These are phyloP conservation scores for Venturia effusa DNA, from an alignment of 2,329 filamentous ascomycete species.

Conservation along the genomic window DNA sequence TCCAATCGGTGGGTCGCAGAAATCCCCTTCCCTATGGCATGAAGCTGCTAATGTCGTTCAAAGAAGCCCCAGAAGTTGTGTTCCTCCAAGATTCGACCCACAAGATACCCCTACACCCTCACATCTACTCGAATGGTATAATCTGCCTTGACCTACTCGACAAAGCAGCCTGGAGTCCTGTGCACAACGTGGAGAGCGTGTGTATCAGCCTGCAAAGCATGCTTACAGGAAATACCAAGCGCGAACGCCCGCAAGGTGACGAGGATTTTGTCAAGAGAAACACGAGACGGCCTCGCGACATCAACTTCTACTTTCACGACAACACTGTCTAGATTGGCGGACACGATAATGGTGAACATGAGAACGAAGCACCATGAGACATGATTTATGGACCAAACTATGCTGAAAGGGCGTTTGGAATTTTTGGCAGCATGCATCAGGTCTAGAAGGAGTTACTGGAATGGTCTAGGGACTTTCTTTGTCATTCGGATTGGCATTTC, in stretches of 20 bases:
- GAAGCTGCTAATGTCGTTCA: conserved; percentile 8
- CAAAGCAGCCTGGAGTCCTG: conserved; percentile 82
- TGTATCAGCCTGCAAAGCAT: conserved; percentile 98
- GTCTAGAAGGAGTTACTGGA: neutral
- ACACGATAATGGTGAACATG: neutral
- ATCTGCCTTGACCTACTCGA: conserved; percentile 94
- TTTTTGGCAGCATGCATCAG: neutral
- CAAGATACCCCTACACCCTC: conserved; percentile 83
- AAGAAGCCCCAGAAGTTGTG: conserved; percentile 89
- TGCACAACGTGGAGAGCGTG: conserved; percentile 93
- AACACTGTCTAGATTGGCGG: conserved; percentile 40
- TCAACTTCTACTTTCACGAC: conserved; percentile 91
- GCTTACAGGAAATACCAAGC: conserved; percentile 87
- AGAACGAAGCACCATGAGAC: neutral
- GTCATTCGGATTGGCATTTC: neutral
- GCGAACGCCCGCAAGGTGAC: conserved; percentile 83
- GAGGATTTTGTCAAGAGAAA: conserved; percentile 80
- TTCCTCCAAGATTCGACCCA: conserved; percentile 53
- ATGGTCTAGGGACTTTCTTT: neutral
- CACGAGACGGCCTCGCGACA: conserved; percentile 69
- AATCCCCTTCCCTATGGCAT: conserved; percentile 1
- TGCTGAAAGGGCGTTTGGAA: neutral
- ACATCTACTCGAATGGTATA: conserved; percentile 97
- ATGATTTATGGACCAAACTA: neutral
- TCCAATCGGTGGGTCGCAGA: conserved; percentile 61